Base-by-base conservation (phyloP, 208 protist species). In the Acanthamoeba healyi region DNA sequence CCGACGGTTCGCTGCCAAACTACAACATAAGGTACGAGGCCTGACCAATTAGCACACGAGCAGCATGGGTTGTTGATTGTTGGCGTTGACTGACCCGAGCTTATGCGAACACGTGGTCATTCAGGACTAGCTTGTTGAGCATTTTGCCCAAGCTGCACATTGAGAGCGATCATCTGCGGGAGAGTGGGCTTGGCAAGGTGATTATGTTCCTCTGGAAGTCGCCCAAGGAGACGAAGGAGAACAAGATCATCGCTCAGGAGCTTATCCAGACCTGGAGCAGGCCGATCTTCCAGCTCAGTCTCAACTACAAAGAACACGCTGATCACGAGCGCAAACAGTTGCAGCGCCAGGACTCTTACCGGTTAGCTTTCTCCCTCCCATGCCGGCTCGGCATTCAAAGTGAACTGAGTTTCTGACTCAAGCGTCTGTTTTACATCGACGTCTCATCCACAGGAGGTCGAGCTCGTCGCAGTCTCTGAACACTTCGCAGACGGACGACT, bases 181-280 rank as follows among this genome's bases (percentile, higher is more conserved):
- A 92, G 49, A 92, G 86, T 24, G 86, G 86, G 14, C 34, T 92
- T 2, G 86, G 86, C 7, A 67, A 77, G 44, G 58, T 74, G 34
- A 29, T 92, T 12, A 92, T 92, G 86, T 92, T 92, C 63, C 38
- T 92, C 29, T 92, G 58, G 56, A 70, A 74, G 54, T 77, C 40
- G 34, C 86, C 86, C 34, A 92, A 92, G 38, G 86, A 92, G 63
- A 92, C 86, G 32, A 92, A 77, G 61, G 86, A 92, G 63, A 92
- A 92, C 63, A 92, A 92, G 86, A 44, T n/a, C 29, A 42, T 77
- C 24, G 86, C 86, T 0, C 86, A 92, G 40, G 86, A 92, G 58
- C 86, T 92, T 34, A 92, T 92, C 58, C 58, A 92, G 58, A 26
- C n/a, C 40, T 92, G 86, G 86, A 92, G 86, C 44, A 24, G 86